Base-by-base conservation (phyloP, 129 eudicot genomes). In the Flaveria linearis region DNA sequence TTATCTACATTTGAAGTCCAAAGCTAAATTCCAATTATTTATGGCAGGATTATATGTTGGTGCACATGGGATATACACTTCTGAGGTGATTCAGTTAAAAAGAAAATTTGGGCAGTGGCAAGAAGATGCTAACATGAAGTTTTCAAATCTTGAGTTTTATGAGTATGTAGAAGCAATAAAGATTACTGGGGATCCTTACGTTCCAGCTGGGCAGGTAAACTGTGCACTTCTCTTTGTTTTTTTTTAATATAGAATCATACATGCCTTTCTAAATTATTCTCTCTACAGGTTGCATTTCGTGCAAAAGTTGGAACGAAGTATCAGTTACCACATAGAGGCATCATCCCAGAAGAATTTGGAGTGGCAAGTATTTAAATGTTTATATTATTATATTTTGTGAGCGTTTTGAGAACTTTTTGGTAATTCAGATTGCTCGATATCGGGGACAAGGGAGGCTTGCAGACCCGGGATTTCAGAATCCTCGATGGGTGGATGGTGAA, bases 401-500 rank as follows among this genome's bases (percentile, higher is more conserved):
- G 20, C 55, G n/a, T 68, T n/a, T 76, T 76, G 46, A 57, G 50
- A 74, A 65, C 15, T 72, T 80, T 56, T 75, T 83, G 71, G 72
- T 39, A 30, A 71, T 77, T 72, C 83, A 95, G 99, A 69, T 95
- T 83, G 97, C 96, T 72, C 92, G 99, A 80, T 95, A 95, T 84
- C 86, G 76, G 72, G 99, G 99, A 68, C 99, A 95, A 87, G 99
- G 99, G 73, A 95, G 97, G 81, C 83, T 95, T 53, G 94, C 99
- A 10, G 97, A 89, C 56, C 92, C 92, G 33, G 99, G 99, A 12
- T 89, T 87, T 73, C 65, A 43, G 49, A 95, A 91, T 73, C 96
- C 99, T 75, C 84, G 92, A 83, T 95, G 99, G 99, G 97, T 95
- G 41, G 97, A 95, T 76, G 99, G 99, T 55, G 99, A 95, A 85